Conservation (phyloP, 2,329 filamentous ascomycete genomes). For the Hypoxylon sp. region DNA sequence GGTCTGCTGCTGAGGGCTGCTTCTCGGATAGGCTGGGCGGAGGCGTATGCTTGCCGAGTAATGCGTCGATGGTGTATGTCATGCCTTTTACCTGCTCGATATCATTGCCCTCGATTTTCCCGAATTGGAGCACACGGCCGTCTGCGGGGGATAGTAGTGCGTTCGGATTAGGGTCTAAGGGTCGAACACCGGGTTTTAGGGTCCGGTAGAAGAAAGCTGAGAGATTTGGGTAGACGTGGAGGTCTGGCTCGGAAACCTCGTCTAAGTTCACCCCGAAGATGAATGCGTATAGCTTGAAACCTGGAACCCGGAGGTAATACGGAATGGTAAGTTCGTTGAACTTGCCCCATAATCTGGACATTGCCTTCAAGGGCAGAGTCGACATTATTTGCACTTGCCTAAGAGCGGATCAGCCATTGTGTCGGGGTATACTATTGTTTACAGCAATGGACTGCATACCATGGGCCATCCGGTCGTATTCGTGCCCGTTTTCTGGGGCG, state of each 20-base stretch:
- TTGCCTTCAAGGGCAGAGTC: constrained; percentile 88
- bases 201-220: constrained; percentile 97
- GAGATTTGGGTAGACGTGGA: constrained; percentile 91
- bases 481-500: constrained; percentile 68
- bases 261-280: constrained; percentile 92
- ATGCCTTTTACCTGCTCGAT: constrained; percentile 99
- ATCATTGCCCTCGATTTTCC: constrained; percentile 90
- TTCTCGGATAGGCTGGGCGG: constrained; percentile 66
- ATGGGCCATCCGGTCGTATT: constrained; percentile 87
- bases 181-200: constrained; percentile 88
- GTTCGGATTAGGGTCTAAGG: constrained; percentile 84
- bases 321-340: constrained; percentile 94
- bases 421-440: constrained; percentile 4
- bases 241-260: constrained; percentile 89
- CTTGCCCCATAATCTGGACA: constrained; percentile 89
- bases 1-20: constrained; percentile 49
- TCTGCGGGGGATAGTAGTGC: constrained; percentile 91
- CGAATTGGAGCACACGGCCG: constrained; percentile 91
- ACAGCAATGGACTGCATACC: constrained; percentile 63
- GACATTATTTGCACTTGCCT: constrained; percentile 95
- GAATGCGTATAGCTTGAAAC: constrained; percentile 92
- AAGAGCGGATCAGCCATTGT: constrained; percentile 24
- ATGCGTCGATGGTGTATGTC: constrained; percentile 94
- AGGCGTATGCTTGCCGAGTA: constrained; percentile 79
- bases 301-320: constrained; percentile 87